Conservation (phyloP, 176 grass and related monocot species). For the Secale cereale region DNA sequence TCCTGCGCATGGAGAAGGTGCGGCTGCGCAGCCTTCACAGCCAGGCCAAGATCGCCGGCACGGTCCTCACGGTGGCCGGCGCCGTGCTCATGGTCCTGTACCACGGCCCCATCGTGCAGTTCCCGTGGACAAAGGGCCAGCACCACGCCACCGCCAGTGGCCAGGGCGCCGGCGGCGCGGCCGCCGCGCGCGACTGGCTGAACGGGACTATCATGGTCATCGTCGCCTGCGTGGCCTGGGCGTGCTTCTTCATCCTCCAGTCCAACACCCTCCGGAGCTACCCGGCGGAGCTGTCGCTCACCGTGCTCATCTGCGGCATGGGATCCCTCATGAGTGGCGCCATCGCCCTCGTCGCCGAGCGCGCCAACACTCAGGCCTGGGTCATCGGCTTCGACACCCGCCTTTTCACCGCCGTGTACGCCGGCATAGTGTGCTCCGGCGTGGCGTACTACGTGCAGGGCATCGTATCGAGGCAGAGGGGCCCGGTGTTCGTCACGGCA, state of each 20-base stretch:
- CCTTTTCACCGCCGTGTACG: slow-evolving; percentile 77
- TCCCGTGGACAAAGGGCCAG: slow-evolving; percentile 64
- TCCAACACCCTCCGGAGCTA: slow-evolving; percentile 61
- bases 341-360: slow-evolving; percentile 66
- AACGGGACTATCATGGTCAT: slow-evolving; percentile 65
- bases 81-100: slow-evolving; percentile 92
- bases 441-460: slow-evolving; percentile 93
- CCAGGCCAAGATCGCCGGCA: slow-evolving; percentile 83
- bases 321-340: slow-evolving; percentile 59
- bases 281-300: slow-evolving; percentile 70
- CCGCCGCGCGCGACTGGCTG: slow-evolving; percentile 39
- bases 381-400: slow-evolving; percentile 81
- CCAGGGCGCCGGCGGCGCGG: background rate
- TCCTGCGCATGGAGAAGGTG: slow-evolving; percentile 76
- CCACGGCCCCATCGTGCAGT: slow-evolving; percentile 61
- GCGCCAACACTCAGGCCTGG: slow-evolving; percentile 55
- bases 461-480: slow-evolving; percentile 66
- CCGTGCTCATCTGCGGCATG: slow-evolving; percentile 68
- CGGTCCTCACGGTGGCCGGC: slow-evolving; percentile 57
- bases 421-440: slow-evolving; percentile 87
- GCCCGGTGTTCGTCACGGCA: slow-evolving; percentile 89
- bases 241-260: slow-evolving; percentile 87
- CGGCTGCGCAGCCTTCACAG: slow-evolving; percentile 56
- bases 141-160: slow-evolving; percentile 16
- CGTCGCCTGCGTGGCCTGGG: slow-evolving; percentile 61